A percentile compares a stretch with the other conserved stretches of the same genome.
Conservation (phyloP, 2,329 filamentous ascomycete genomes). For the Phoma sp. region DNA sequence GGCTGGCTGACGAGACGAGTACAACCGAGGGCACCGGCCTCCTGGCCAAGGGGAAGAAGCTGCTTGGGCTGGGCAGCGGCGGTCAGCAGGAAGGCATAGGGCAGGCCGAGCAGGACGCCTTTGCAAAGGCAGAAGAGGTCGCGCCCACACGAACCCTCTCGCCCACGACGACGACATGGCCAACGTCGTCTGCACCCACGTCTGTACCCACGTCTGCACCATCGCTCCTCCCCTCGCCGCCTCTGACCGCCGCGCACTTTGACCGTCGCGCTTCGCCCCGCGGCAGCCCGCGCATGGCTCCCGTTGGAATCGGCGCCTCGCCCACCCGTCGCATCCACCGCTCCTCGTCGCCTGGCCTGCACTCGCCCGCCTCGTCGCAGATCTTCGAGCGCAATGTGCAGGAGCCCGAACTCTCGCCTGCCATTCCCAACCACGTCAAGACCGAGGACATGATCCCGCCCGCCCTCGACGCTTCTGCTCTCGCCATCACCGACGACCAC, state of each 20-base stretch:
- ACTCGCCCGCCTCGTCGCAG: slow-evolving; percentile 75
- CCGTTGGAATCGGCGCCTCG: slow-evolving; percentile 56
- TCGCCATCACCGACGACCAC: slow-evolving; percentile 86
- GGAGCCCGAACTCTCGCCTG: slow-evolving; percentile 72
- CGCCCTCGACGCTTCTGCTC: slow-evolving; percentile 87
- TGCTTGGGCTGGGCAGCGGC: slow-evolving; percentile 43
- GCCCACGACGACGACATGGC: slow-evolving; percentile 15
- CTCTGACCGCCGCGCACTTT: slow-evolving; percentile 35
- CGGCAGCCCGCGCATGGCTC: slow-evolving; percentile 45
- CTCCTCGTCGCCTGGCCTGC: slow-evolving; percentile 76
- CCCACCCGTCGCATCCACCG: slow-evolving; percentile 67
- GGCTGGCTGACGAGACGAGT: not conserved
- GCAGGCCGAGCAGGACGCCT: slow-evolving; percentile 18
- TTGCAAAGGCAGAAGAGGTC: slow-evolving; percentile 16
- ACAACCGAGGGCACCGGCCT: slow-evolving; percentile 34
- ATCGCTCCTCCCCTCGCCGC: slow-evolving; percentile 41
- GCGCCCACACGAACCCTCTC: slow-evolving; percentile 17
- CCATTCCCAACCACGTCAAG: slow-evolving; percentile 91
- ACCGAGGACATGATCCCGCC: slow-evolving; percentile 94
- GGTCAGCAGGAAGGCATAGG: slow-evolving; percentile 38
- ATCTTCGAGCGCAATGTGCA: slow-evolving; percentile 98
- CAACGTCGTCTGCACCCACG: slow-evolving; percentile 8
- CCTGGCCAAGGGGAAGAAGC: slow-evolving; percentile 45
- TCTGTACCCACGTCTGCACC: slow-evolving; percentile 20
- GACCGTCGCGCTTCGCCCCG: slow-evolving; percentile 44